These are phyloP conservation scores for Miscanthus lutarioriparius DNA, from an alignment of 176 grass and related monocot species.

Conservation along the genomic window DNA sequence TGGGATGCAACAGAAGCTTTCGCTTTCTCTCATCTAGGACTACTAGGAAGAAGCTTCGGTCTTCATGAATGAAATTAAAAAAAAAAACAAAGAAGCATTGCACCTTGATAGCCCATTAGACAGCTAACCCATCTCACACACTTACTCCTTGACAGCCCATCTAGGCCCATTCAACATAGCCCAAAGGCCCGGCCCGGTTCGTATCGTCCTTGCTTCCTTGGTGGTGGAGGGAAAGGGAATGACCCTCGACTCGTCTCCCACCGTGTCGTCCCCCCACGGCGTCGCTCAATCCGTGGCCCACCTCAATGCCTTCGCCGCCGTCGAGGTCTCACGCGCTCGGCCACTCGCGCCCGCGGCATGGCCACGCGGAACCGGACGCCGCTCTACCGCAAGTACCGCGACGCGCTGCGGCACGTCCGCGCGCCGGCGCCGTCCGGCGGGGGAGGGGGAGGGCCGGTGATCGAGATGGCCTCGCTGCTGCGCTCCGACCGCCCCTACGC, in stretches of 20 bases:
- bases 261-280: not conserved
- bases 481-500: conserved; percentile 64
- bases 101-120: not conserved
- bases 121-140: not conserved
- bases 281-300: too few relatives aligned
- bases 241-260: not conserved
- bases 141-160: not conserved
- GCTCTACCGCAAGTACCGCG: conserved; percentile 69
- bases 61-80: too few relatives aligned
- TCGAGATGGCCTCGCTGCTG: conserved; percentile 84
- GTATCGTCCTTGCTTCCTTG: conserved; percentile 24
- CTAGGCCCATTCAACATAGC: not conserved
- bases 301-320: not conserved
- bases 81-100: too few relatives aligned
- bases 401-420: conserved; percentile 44
- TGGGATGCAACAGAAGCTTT: too few relatives aligned
- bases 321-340: not conserved
- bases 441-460: conserved; percentile 56
- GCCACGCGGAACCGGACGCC: conserved; percentile 84
- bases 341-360: conserved; percentile 40
- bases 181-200: not conserved
- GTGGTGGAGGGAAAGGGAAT: not conserved
- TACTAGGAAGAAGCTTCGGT: too few relatives aligned
- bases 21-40: too few relatives aligned
- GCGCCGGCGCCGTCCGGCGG: conserved; percentile 40